Evolutionary conservation across 331 rosid genomes (phyloP).

Genomic region (Malus hybrid): DNA sequence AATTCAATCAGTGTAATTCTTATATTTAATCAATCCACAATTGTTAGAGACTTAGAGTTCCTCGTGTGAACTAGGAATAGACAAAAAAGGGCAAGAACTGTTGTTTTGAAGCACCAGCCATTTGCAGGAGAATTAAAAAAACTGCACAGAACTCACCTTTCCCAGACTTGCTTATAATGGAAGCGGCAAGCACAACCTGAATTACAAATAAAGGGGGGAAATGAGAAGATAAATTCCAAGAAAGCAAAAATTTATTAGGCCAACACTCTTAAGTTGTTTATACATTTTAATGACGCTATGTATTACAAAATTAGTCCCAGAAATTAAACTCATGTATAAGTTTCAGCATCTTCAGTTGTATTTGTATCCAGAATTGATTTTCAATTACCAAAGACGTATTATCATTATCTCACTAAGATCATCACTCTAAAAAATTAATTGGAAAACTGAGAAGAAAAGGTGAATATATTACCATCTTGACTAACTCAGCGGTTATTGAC

Average conservation of each 20-base stretch:
- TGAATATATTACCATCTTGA: conserved; percentile 21
- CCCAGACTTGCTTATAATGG: conserved; percentile 88
- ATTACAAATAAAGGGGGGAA: conserved; percentile 6
- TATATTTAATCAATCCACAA: neutral
- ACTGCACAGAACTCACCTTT: conserved; percentile 55
- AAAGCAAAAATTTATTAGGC: neutral
- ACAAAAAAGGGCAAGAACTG: neutral
- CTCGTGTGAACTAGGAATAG: neutral
- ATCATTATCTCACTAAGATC: neutral
- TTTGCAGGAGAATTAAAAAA: neutral
- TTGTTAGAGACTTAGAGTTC: neutral
- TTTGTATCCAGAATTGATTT: neutral
- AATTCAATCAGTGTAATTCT: neutral
- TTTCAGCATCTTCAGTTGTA: neutral
- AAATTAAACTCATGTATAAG: neutral
- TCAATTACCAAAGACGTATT: neutral
- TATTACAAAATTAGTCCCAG: neutral
- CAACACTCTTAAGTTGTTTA: neutral
- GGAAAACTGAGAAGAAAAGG: neutral
- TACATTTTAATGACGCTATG: neutral
- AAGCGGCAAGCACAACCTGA: conserved; percentile 94
- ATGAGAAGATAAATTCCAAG: neutral
- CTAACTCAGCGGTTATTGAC: neutral
- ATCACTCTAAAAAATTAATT: neutral
- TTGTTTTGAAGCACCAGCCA: neutral